Percentiles rank a stretch among this genome's conserved stretches.
Conservation (phyloP, 2,329 filamentous ascomycete genomes). For the Cladobotryum mycophilum region DNA sequence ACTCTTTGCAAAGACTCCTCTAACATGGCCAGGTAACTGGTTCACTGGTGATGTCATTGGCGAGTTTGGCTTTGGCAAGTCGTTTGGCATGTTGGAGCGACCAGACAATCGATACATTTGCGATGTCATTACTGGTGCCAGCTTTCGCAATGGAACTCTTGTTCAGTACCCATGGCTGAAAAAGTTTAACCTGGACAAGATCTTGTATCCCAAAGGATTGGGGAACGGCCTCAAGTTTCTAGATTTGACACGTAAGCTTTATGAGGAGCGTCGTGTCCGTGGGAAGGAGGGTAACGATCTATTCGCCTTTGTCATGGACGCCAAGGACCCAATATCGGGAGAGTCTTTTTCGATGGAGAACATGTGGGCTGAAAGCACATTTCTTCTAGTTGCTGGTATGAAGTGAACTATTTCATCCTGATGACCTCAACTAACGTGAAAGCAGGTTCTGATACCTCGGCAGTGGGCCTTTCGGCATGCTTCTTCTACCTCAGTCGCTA, state of each 20-base stretch:
- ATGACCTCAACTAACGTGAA: slow-evolving; percentile 10
- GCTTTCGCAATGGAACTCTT: slow-evolving; percentile 16
- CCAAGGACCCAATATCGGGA: neutral
- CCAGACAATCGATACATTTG: slow-evolving; percentile 13
- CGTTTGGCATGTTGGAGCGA: slow-evolving; percentile 5
- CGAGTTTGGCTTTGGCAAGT: slow-evolving; percentile 9
- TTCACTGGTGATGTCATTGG: slow-evolving; percentile 8
- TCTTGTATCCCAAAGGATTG: slow-evolving; percentile 13
- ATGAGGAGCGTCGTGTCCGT: slow-evolving; percentile 1
- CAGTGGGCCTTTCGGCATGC: slow-evolving; percentile 28
- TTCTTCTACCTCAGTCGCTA: slow-evolving; percentile 35
- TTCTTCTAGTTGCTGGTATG: neutral
- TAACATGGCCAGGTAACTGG: neutral
- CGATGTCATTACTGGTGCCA: slow-evolving; percentile 16
- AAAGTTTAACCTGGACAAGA: slow-evolving; percentile 6
- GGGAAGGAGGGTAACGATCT: neutral
- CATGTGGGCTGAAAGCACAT: neutral
- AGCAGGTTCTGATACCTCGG: slow-evolving; percentile 32
- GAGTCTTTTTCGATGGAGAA: neutral
- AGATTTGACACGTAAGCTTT: slow-evolving; percentile 11
- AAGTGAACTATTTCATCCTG: no score
- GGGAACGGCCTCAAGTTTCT: slow-evolving; percentile 8
- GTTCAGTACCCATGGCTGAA: slow-evolving; percentile 9
- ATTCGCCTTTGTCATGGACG: neutral
- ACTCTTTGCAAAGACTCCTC: no score